These are phyloP conservation scores for Xanthoconium stramineum DNA, from an alignment of 768 basidiomycete genomes.

Conservation along the genomic window DNA sequence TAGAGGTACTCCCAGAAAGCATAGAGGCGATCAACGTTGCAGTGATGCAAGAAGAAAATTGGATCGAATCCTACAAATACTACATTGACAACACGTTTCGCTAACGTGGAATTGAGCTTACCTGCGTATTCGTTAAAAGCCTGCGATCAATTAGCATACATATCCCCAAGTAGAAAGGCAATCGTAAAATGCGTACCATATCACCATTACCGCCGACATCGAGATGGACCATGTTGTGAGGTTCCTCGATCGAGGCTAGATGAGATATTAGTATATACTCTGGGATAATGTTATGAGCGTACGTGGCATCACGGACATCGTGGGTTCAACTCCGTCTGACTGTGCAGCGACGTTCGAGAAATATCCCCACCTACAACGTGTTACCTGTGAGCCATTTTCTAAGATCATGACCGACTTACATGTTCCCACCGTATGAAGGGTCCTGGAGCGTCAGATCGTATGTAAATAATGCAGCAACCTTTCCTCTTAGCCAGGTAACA, in stretches of 20 bases:
- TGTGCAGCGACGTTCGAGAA: slow-evolving; percentile 8
- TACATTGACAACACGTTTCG: not conserved
- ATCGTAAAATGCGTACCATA: slow-evolving; percentile 10
- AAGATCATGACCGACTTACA: slow-evolving; percentile 1
- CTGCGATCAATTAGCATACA: not conserved
- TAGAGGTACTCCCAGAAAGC: slow-evolving; percentile 24
- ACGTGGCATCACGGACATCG: slow-evolving; percentile 6
- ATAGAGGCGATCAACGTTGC: slow-evolving; percentile 18
- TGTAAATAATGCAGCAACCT: slow-evolving; percentile 12
- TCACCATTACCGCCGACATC: slow-evolving; percentile 14
- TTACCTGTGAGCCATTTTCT: not conserved
- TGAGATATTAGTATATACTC: not conserved
- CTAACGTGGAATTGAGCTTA: not conserved
- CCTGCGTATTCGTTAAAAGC: slow-evolving; percentile 19
- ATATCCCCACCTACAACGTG: slow-evolving; percentile 14
- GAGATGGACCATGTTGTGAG: slow-evolving; percentile 20
- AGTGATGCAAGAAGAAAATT: slow-evolving; percentile 19
- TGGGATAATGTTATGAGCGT: not conserved
- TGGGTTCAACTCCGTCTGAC: not conserved
- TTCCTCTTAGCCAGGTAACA: slow-evolving; percentile 15
- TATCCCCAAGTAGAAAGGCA: not conserved
- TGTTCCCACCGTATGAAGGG: slow-evolving; percentile 13
- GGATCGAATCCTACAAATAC: slow-evolving; percentile 12
- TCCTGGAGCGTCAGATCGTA: slow-evolving; percentile 11
- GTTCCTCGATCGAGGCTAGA: slow-evolving; percentile 17